A percentile compares a stretch with the other conserved stretches of the same genome.
phyloP scores from a whole-genome alignment of 1,284 basidiomycete genomes.

The Tetrapyrgos nigripes region DNA sequence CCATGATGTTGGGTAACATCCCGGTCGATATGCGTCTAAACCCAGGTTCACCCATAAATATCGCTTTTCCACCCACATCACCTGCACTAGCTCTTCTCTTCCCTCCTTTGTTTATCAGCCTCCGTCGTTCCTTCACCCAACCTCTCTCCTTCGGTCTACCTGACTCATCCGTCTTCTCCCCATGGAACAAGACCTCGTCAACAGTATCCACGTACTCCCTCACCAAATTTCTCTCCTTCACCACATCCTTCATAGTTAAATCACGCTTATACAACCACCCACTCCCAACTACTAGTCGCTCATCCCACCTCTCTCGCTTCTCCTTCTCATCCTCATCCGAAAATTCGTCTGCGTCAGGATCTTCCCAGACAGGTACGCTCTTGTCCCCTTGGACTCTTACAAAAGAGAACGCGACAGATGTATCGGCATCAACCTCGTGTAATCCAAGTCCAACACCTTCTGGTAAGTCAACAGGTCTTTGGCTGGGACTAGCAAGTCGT shows the following conservation, averaged over 20 bases:
- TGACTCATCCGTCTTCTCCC: conserved; percentile 48
- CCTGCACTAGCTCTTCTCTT: conserved; percentile 59
- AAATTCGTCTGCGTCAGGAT: conserved; percentile 59
- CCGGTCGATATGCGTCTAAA: conserved; percentile 60
- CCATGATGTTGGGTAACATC: conserved; percentile 54
- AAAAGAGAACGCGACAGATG: conserved; percentile 68
- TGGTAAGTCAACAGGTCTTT: conserved; percentile 43
- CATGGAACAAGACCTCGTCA: conserved; percentile 74
- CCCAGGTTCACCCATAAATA: conserved; percentile 25
- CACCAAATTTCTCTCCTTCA: conserved; percentile 63
- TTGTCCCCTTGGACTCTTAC: conserved; percentile 70
- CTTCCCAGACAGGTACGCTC: conserved; percentile 81
- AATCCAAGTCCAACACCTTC: conserved; percentile 33
- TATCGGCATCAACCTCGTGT: conserved; percentile 55
- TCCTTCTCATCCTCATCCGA: conserved; percentile 51
- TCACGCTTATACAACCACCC: conserved; percentile 83
- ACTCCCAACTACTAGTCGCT: conserved; percentile 73
- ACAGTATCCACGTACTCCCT: conserved; percentile 72
- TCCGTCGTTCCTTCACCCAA: conserved; percentile 62
- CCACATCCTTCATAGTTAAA: conserved; percentile 58
- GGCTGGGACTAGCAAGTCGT: conserved; percentile 54
- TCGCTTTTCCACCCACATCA: conserved; percentile 40
- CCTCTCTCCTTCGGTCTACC: conserved; percentile 54
- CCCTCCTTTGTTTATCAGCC: conserved; percentile 49
- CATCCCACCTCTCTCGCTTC: conserved; percentile 78